Conservation (phyloP, 371 early-diverging fungal genomes). For the Blastocladiella emersonii region DNA sequence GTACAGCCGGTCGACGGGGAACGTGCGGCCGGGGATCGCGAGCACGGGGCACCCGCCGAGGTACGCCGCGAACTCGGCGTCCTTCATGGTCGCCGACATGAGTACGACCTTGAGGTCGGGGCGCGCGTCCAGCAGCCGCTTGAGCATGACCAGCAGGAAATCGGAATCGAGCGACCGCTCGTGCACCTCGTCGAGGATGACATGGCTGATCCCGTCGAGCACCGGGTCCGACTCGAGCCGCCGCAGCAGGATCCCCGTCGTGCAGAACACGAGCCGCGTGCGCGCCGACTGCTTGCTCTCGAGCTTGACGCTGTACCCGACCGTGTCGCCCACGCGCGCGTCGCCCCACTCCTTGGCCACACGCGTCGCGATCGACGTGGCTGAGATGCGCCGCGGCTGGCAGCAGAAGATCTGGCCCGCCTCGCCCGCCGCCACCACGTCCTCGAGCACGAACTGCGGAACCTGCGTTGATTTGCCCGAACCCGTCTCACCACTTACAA, state of each 20-base stretch:
- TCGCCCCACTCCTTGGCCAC: conserved; percentile 32
- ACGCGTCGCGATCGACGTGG: conserved; percentile 34
- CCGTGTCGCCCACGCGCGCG: conserved; percentile 11
- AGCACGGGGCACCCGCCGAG: conserved; percentile 44
- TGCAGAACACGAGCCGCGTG: conserved; percentile 35
- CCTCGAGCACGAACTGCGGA: conserved; percentile 35
- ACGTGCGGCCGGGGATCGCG: conserved; percentile 63
- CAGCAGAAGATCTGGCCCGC: conserved; percentile 15
- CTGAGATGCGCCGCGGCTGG: conserved; percentile 45
- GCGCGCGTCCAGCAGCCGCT: conserved; percentile 14
- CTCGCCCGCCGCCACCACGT: conserved; percentile 15
- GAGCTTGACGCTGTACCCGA: conserved; percentile 38
- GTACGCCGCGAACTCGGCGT: conserved; percentile 21
- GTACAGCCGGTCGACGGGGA: conserved; percentile 53
- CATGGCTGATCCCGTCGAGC: conserved; percentile 22
- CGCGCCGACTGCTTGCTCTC: conserved; percentile 17
- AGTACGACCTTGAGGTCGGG: conserved; percentile 33
- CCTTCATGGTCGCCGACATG: conserved; percentile 35
- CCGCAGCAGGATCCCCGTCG: conserved; percentile 42
- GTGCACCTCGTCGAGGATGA: conserved; percentile 49
- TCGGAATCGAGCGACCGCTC: conserved; percentile 45
- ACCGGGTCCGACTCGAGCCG: conserved; percentile 25
- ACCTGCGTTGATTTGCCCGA: conserved; percentile 19
- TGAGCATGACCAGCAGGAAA: conserved; percentile 26
- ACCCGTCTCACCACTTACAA: conserved; percentile 38